Evolutionary conservation across 2,329 filamentous ascomycete genomes (phyloP).

Genomic region (Apiospora rasikravindrae): DNA sequence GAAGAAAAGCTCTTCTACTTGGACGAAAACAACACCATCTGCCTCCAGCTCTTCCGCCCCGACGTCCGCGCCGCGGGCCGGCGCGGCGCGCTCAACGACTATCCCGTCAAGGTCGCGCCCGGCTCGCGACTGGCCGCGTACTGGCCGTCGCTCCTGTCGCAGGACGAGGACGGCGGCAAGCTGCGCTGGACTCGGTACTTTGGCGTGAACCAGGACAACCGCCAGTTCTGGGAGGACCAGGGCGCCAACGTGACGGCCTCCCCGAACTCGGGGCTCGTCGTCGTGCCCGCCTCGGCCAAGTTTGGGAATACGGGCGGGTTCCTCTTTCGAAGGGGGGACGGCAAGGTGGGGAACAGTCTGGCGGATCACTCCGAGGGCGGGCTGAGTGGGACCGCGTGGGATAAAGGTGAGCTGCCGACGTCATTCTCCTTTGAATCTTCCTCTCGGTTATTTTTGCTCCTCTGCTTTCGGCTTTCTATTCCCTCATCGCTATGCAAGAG

Average conservation of each 20-base stretch:
- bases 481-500: background rate
- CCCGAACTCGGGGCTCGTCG: conserved; percentile 23
- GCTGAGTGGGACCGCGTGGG: conserved; percentile 26
- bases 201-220: background rate
- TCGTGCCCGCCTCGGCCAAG: conserved; percentile 26
- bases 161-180: background rate
- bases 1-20: conserved; percentile 20
- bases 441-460: no score
- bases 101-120: background rate
- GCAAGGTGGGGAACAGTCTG: conserved; percentile 27
- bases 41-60: conserved; percentile 14
- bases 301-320: conserved; percentile 27
- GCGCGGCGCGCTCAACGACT: conserved; percentile 16
- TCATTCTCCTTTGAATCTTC: no score
- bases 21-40: background rate
- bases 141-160: conserved; percentile 22
- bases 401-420: conserved; percentile 25
- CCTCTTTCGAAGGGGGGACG: conserved; percentile 28
- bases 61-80: background rate
- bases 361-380: conserved; percentile 23
- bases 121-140: conserved; percentile 20
- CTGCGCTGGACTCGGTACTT: conserved; percentile 22
- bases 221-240: conserved; percentile 19
- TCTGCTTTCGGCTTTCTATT: background rate
- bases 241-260: conserved; percentile 26